Conservation (phyloP, 2,329 filamentous ascomycete genomes). For the Paraconiothyrium sp. region DNA sequence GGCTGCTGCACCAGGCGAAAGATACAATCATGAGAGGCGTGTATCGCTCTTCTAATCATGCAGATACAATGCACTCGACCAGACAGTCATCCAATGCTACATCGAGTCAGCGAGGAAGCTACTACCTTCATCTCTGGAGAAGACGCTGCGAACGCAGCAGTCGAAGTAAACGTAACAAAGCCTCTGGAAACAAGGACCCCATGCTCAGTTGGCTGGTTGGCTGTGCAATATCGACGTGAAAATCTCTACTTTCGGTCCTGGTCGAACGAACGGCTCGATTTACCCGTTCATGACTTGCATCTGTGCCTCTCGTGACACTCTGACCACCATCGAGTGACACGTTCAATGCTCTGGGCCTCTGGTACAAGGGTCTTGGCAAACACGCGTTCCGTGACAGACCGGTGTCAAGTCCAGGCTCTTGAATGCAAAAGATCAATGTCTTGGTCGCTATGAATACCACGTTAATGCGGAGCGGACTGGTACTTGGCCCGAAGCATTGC, state of each 20-base stretch:
- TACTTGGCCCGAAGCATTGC: slow-evolving; percentile 26
- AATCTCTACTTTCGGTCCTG: not conserved
- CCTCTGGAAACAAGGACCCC: too few species aligned
- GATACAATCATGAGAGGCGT: not conserved
- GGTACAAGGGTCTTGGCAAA: not conserved
- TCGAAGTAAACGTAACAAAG: too few species aligned
- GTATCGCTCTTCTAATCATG: not conserved
- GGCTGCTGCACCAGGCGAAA: not conserved
- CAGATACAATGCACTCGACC: not conserved
- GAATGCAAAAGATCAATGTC: not conserved
- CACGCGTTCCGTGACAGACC: not conserved
- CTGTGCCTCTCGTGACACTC: not conserved
- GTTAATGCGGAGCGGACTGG: slow-evolving; percentile 6
- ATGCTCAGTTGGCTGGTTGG: too few species aligned
- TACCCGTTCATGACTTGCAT: not conserved
- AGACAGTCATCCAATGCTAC: too few species aligned
- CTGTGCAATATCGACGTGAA: not conserved
- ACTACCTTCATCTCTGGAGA: too few species aligned
- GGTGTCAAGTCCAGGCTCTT: not conserved
- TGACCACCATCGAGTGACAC: not conserved
- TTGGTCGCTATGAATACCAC: not conserved
- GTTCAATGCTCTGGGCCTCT: not conserved
- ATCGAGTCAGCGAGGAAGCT: too few species aligned
- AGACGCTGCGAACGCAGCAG: too few species aligned
- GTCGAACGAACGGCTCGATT: not conserved